phyloP scores from a whole-genome alignment of 2,329 filamentous ascomycete genomes.

The Verticillium klebahnii region DNA sequence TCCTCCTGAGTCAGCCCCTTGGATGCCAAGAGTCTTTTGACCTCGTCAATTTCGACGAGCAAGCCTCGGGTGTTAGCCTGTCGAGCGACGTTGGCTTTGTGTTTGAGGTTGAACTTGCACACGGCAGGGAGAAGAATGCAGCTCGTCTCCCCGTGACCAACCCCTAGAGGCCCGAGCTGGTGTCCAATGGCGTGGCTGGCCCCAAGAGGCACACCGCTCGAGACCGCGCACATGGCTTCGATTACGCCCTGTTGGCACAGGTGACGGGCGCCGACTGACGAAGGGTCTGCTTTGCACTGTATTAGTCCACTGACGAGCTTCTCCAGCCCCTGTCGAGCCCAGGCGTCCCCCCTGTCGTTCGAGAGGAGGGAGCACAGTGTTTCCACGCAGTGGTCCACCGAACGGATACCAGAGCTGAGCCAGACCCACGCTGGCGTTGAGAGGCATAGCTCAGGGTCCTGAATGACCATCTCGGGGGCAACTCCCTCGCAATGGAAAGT shows the following conservation, averaged over 20 bases:
- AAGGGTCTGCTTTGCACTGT: conserved; percentile 13
- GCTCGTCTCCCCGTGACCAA: conserved; percentile 53
- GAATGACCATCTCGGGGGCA: conserved; percentile 47
- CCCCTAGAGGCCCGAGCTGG: conserved; percentile 49
- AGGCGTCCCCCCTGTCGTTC: conserved; percentile 21
- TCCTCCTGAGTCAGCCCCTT: conserved; percentile 6
- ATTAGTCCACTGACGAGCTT: background rate
- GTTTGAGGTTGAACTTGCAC: conserved; percentile 45
- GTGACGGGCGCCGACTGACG: conserved; percentile 36
- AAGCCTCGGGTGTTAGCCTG: conserved; percentile 14
- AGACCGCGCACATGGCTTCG: conserved; percentile 44
- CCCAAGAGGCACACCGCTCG: conserved; percentile 36
- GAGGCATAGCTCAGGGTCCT: conserved; percentile 46
- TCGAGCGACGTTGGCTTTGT: conserved; percentile 22
- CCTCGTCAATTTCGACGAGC: background rate
- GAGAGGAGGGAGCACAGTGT: conserved; percentile 41
- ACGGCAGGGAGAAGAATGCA: conserved; percentile 43
- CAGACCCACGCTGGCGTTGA: conserved; percentile 50
- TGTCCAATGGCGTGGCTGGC: conserved; percentile 49
- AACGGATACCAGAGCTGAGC: conserved; percentile 53
- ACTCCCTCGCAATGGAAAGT: conserved; percentile 26
- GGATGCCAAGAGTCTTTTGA: background rate
- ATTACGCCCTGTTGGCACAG: conserved; percentile 46
- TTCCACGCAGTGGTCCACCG: conserved; percentile 56
- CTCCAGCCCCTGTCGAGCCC: background rate